These are phyloP conservation scores for Globisporangium emineosum DNA, from an alignment of 352 stramenopile genomes.

Conservation along the genomic window DNA sequence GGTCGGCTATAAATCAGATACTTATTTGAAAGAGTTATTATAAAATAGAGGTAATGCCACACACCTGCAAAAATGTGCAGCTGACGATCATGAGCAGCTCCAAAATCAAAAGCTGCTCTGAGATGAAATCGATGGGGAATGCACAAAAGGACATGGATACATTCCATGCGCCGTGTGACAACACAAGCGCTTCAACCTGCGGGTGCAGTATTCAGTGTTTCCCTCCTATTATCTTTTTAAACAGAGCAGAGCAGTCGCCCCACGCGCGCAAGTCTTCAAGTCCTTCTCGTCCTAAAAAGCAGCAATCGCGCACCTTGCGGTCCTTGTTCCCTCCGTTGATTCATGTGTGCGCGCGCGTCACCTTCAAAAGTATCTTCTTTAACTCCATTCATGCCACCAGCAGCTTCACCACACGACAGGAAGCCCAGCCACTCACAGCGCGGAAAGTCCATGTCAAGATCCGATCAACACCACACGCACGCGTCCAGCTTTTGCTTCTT, in stretches of 20 bases:
- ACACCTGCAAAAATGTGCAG: not conserved
- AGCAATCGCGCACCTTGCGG: not conserved
- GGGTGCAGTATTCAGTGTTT: not conserved
- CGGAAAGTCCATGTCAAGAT: not conserved
- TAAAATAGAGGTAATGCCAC: not conserved
- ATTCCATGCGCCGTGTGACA: not conserved
- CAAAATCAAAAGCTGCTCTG: not conserved
- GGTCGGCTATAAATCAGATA: not conserved
- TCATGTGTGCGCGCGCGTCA: not conserved
- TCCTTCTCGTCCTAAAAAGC: not conserved
- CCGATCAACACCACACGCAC: not conserved
- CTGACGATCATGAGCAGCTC: not conserved
- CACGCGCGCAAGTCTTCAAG: not conserved
- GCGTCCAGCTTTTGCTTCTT: not conserved
- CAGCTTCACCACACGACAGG: not conserved
- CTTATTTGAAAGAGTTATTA: not conserved
- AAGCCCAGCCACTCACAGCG: conserved; percentile 1
- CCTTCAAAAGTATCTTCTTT: not conserved
- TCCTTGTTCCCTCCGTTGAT: conserved; percentile 2
- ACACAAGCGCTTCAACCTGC: not conserved
- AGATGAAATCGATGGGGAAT: not conserved
- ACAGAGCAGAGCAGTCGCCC: conserved; percentile 2
- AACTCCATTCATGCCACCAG: not conserved
- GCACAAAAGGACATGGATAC: not conserved
- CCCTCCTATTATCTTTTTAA: not conserved